Evolutionary conservation across 495 filamentous ascomycete genomes (phyloP), one percentile per base, ranked within the genome.

Genomic region (Penicillium dipodomyicola): DNA sequence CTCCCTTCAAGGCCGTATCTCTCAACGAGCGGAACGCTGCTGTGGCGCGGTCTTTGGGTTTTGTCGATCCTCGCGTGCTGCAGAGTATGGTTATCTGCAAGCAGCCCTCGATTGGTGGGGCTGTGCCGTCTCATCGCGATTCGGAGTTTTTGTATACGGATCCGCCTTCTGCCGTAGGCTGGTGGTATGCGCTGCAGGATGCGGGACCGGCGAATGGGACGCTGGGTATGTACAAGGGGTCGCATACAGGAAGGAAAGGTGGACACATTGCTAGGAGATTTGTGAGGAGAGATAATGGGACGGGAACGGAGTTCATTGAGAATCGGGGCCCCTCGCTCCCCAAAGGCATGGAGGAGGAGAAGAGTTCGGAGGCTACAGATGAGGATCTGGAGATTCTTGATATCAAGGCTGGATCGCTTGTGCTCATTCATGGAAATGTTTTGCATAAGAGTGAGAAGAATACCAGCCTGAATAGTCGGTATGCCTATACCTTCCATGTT

Each of bases 1-100:
- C 86, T 5, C 81, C 85, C 0, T 97, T 97, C 72, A 76, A 80
- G 8, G 60, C 77, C 0, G 79, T 90, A 0, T 82, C 86, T 55
- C 63, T 86, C 48, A 76, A 76, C 56, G 30, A 65, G 32, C 65
- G 73, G 15, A 81, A 87, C 63, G 84, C 83, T 1, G 80, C 78
- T 14, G 85, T 98, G 23, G 91, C 92, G 7, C 72, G 72, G 15
- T 79, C 77, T 2, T 73, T 98, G 12, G 84, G 86, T 1, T 96
- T 96, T 72, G 55, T 52, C 0, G 86, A 94, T 65, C 91, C 94
- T 0, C 73, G 77, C 35, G 80, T 88, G 1, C 77, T 98, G 56
- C 94, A 98, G 77, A 92, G 87, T 63, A 98, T 98, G 94, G 81
- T 97, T 8, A 98, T 98, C 60, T 96, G 90, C 81, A 98, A 98